Conservation (phyloP, 1,284 basidiomycete genomes). For the Trichosporon sp. region DNA sequence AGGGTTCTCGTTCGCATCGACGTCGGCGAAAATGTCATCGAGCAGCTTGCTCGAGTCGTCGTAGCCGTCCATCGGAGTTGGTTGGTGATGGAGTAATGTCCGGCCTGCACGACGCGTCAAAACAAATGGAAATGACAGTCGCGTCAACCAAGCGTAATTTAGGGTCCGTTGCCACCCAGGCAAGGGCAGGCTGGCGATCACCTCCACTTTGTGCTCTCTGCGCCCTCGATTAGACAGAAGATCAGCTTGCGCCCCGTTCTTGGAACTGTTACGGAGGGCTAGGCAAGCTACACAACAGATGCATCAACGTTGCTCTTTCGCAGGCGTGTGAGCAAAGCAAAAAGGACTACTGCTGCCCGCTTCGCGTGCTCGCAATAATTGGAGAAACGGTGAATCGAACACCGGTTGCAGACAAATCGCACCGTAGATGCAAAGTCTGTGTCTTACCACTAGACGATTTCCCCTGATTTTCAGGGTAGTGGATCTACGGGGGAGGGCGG, state of each 20-base stretch:
- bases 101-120: background rate
- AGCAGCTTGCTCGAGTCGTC: conserved; percentile 11
- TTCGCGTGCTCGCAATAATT: background rate
- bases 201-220: background rate
- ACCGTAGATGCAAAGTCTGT: background rate
- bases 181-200: no score
- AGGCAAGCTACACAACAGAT: background rate
- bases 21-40: conserved; percentile 19
- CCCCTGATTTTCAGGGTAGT: background rate
- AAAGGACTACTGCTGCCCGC: no score
- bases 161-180: background rate
- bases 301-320: background rate
- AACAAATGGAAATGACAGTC: conserved; percentile 2
- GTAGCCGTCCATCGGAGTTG: conserved; percentile 6
- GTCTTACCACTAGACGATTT: conserved; percentile 5
- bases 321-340: background rate
- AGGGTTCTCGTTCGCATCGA: conserved; percentile 11
- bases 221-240: background rate
- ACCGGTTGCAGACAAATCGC: conserved; percentile 2
- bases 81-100: conserved; percentile 8
- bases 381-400: conserved; percentile 5
- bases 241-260: no score
- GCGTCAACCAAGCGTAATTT: conserved; percentile 1
- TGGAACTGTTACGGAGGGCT: no score
- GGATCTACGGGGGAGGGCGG: background rate